A percentile compares a stretch with the other conserved stretches of the same genome.
Conservation (phyloP, 2,329 filamentous ascomycete species). For the Setomelanomma holmii region DNA sequence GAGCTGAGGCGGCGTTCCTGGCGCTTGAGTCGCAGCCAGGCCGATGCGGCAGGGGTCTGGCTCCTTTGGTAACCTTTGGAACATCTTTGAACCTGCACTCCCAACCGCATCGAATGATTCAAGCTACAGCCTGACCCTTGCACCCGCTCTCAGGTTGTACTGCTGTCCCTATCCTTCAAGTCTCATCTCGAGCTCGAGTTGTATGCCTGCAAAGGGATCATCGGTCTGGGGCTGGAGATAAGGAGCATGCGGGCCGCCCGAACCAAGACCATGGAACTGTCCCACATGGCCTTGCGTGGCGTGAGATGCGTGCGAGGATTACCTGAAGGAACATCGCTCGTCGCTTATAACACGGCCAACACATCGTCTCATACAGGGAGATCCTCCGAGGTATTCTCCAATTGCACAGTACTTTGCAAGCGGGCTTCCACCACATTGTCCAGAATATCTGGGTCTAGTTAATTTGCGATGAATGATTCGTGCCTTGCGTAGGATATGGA, state of each 20-base stretch:
- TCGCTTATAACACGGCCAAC: background rate
- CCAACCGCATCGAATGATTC: background rate
- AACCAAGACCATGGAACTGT: background rate
- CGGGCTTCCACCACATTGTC: too few relatives aligned
- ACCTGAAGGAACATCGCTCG: background rate
- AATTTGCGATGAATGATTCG: too few relatives aligned
- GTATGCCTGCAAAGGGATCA: background rate
- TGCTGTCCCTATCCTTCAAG: background rate
- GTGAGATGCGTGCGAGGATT: background rate
- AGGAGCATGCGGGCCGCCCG: constrained; percentile 1
- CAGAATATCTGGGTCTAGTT: too few relatives aligned
- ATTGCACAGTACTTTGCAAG: too few relatives aligned
- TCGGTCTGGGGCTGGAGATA: background rate
- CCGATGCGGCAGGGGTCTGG: background rate
- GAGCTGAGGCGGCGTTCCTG: constrained; percentile 1
- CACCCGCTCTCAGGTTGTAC: background rate
- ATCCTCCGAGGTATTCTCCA: too few relatives aligned
- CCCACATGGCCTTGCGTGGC: background rate
- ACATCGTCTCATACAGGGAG: too few relatives aligned
- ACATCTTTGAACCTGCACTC: background rate
- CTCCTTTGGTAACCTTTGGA: background rate
- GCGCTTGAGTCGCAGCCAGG: constrained; percentile 1
- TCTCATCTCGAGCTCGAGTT: too few relatives aligned
- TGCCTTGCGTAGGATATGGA: too few relatives aligned
- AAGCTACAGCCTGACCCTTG: background rate